Conservation (phyloP, 2,329 filamentous ascomycete species). For the Fusarium foetens region DNA sequence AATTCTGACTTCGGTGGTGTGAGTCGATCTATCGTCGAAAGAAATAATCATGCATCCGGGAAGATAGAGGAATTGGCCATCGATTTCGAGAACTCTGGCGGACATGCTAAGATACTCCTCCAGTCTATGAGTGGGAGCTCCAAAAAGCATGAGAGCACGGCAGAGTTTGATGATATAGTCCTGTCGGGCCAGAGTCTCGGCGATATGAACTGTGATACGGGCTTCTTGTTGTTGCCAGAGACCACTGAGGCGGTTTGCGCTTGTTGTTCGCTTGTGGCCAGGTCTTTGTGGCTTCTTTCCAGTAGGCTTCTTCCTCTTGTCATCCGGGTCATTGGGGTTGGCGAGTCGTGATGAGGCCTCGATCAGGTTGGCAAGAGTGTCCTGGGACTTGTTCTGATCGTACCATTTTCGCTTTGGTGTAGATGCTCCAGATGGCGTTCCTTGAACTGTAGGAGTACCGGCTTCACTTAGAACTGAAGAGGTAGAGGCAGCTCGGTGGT, state of each 20-base stretch:
- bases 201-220: constrained; percentile 63
- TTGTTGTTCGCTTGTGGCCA: constrained; percentile 51
- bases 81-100: constrained; percentile 83
- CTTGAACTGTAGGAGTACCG: constrained; percentile 51
- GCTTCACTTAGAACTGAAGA: constrained; percentile 44
- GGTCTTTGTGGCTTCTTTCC: constrained; percentile 47
- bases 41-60: constrained; percentile 94
- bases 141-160: constrained; percentile 84
- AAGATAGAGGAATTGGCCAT: constrained; percentile 88
- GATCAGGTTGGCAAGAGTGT: constrained; percentile 59
- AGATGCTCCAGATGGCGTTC: constrained; percentile 51
- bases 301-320: constrained; percentile 31
- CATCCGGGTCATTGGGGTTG: constrained; percentile 44
- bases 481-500: constrained; percentile 40
- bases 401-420: constrained; percentile 62
- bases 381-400: constrained; percentile 58
- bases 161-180: constrained; percentile 87
- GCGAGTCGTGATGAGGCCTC: constrained; percentile 58
- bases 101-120: constrained; percentile 92
- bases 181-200: constrained; percentile 78
- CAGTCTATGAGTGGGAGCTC: constrained; percentile 87
- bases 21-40: constrained; percentile 76
- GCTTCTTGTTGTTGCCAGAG: constrained; percentile 57
- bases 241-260: constrained; percentile 51
- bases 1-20: constrained; percentile 74